Conservation (phyloP, 192 early-diverging fungal genomes). For the Obelidium mucronatum region DNA sequence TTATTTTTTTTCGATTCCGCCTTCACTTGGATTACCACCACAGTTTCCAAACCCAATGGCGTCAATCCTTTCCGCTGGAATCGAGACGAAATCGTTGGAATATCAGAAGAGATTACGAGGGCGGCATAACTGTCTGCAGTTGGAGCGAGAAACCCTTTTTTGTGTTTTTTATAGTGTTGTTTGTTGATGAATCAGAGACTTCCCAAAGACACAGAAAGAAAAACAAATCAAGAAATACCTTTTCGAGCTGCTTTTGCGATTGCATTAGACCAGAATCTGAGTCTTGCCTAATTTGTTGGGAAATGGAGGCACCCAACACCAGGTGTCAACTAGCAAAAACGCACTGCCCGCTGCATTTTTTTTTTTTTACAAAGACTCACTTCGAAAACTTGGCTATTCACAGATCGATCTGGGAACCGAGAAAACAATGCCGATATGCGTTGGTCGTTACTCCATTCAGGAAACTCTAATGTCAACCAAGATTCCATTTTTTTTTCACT, state of each 20-base stretch:
- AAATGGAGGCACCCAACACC: no score
- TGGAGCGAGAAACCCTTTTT: no score
- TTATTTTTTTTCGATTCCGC: no score
- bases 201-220: no score
- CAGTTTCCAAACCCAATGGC: neutral
- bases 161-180: no score
- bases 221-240: neutral
- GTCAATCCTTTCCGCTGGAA: neutral
- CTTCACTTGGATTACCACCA: neutral
- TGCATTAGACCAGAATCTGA: neutral
- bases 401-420: neutral
- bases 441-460: neutral
- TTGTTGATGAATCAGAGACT: no score
- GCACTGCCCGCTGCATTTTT: no score
- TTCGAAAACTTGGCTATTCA: neutral
- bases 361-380: no score
- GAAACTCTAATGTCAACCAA: neutral
- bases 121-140: no score
- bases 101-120: no score
- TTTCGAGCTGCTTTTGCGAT: neutral
- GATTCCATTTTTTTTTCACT: no score
- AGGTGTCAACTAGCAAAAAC: no score
- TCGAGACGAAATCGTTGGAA: neutral
- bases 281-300: neutral
- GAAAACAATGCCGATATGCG: neutral